Evolutionary conservation across 306 rosid genomes (phyloP).

Genomic region (Quercus ilex): DNA sequence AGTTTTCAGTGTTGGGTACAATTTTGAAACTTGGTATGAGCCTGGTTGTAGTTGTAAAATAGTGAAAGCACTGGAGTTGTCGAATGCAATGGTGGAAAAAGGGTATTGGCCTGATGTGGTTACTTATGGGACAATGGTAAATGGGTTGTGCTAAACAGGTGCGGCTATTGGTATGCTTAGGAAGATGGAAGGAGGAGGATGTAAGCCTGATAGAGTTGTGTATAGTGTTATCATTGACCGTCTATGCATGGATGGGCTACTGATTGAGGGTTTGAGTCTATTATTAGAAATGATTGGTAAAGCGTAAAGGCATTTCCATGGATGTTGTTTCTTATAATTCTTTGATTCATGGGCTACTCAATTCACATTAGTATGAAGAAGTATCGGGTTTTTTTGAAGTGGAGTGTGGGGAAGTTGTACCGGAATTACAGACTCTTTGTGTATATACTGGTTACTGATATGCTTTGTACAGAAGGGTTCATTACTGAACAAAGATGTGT

Average conservation of each 20-base stretch:
- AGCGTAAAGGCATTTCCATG: background rate
- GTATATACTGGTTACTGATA: background rate
- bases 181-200: conserved; percentile 16
- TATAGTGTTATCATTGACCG: conserved; percentile 26
- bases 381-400: background rate
- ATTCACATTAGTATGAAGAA: background rate
- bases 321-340: background rate
- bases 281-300: conserved; percentile 22
- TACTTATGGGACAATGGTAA: conserved; percentile 22
- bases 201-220: conserved; percentile 1
- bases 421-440: background rate
- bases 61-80: background rate
- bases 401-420: background rate
- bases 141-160: conserved; percentile 26
- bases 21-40: conserved; percentile 23
- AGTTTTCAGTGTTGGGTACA: conserved; percentile 20
- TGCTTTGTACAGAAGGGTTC: background rate
- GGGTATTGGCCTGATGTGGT: conserved; percentile 6
- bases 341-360: background rate
- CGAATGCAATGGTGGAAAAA: background rate
- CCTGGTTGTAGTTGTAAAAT: background rate
- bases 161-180: conserved; percentile 7
- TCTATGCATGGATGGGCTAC: conserved; percentile 16
- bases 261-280: conserved; percentile 18
- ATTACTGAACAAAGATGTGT: background rate